Base-by-base conservation (phyloP, 257 asterid species). In the Dorcoceras hygrometricum region DNA sequence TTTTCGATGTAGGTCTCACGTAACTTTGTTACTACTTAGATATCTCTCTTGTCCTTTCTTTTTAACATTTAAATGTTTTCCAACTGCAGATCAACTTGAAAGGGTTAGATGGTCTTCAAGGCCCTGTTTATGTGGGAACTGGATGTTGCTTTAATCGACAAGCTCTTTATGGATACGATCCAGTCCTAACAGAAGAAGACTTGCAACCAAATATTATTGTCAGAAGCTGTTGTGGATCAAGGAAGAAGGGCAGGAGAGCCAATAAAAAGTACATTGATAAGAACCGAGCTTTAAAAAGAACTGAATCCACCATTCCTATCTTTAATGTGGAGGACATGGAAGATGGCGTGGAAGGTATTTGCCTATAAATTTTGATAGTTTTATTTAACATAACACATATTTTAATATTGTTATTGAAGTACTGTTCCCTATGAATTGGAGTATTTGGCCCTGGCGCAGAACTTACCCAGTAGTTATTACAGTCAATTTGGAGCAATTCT, bases 201-300 rank as follows among this genome's bases (percentile, higher is more conserved):
- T 56, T 85, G 69, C 86, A 80, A 57, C 90, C 90, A 57, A 82
- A 80, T 57, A 82, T 85, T 58, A 76, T 85, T 59, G 81, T 85
- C 70, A 85, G 76, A 73, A 81, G 91, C 75, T 85, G 91, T 74
- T 85, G 88, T 67, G 88, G 88, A 32, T 64, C 88, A 36, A 78
- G 91, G 69, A 85, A 80, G 77, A 83, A 83, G 75, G 83, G 78
- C 5, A 71, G 62, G 67, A 67, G 34, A 46, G 61, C 61, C 48
- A 71, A 80, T 63, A 82, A 76, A 67, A 81, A 78, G 78, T 76
- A 82, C 72, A 73, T 56, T 55, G 81, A 78, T 20, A 78, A 75
- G 66, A 76, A 76, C 31, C 80, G 74, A 67, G 84, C 72, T 4
- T 24, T 56, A 12, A 76, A 74, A 74, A 73, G 85, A 64, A 72